phyloP scores from a whole-genome alignment of 148 eudicot genomes.

The Simmondsia chinensis region DNA sequence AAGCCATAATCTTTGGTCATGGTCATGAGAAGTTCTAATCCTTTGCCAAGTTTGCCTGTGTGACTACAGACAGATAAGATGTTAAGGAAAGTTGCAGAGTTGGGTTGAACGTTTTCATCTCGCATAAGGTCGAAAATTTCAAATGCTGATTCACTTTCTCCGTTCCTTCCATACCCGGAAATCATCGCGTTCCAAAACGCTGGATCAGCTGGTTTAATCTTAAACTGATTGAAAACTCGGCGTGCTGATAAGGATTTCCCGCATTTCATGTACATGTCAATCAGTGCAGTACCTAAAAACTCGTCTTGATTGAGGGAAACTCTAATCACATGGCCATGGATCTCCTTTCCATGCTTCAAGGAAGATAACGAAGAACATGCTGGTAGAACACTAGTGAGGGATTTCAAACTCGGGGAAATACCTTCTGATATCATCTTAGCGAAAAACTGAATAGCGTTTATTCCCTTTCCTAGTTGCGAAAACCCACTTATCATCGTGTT shows the following conservation, averaged over 20 bases:
- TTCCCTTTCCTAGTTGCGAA: conserved; percentile 41
- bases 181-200: conserved; percentile 84
- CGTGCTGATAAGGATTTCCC: conserved; percentile 42
- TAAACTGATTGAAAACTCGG: conserved; percentile 39
- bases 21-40: conserved; percentile 39
- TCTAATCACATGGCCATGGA: conserved; percentile 50
- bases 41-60: conserved; percentile 47
- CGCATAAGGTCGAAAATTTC: conserved; percentile 52
- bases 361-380: conserved; percentile 50
- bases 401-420: conserved; percentile 32
- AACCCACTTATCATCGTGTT: conserved; percentile 76
- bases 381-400: conserved; percentile 55
- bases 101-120: conserved; percentile 41
- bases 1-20: conserved; percentile 40
- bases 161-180: conserved; percentile 72
- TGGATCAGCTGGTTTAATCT: conserved; percentile 38
- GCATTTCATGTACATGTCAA: conserved; percentile 82
- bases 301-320: conserved; percentile 31
- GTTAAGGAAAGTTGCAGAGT: conserved; percentile 44
- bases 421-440: conserved; percentile 42
- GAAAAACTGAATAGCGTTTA: conserved; percentile 51
- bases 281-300: conserved; percentile 51
- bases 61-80: conserved; percentile 63
- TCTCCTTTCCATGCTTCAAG: conserved; percentile 46
- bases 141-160: conserved; percentile 48